A percentile compares a stretch with the other conserved stretches of the same genome.
Evolutionary conservation across 257 asterid genomes (phyloP).

Genomic region (Agastache rugosa): DNA sequence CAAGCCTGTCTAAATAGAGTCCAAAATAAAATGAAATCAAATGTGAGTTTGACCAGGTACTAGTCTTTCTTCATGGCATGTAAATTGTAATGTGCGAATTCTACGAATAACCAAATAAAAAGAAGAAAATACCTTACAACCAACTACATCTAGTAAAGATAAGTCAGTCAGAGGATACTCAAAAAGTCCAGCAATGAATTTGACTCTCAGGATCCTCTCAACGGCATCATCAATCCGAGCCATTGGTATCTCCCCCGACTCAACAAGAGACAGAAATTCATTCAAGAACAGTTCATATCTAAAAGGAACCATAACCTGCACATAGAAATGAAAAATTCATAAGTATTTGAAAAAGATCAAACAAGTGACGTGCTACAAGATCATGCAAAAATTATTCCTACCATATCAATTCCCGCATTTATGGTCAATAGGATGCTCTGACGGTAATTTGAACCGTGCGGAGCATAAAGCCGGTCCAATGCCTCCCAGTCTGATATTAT

Average conservation of each 20-base stretch:
- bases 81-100: conserved; percentile 4
- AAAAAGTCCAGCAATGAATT: conserved; percentile 82
- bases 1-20: not conserved
- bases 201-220: conserved; percentile 90
- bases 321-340: conserved; percentile 30
- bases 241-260: conserved; percentile 87
- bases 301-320: conserved; percentile 98
- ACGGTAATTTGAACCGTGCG: conserved; percentile 71
- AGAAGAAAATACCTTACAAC: conserved; percentile 75
- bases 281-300: conserved; percentile 83
- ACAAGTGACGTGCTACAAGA: conserved; percentile 23
- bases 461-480: conserved; percentile 63
- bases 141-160: conserved; percentile 80
- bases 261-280: conserved; percentile 70
- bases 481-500: conserved; percentile 90
- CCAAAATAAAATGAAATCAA: conserved; percentile 6
- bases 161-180: conserved; percentile 83
- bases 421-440: conserved; percentile 52
- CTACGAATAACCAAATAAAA: conserved; percentile 9
- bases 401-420: conserved; percentile 91
- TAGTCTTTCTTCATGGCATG: conserved; percentile 17
- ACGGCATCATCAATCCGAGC: conserved; percentile 91
- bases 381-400: conserved; percentile 36
- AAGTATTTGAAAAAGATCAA: conserved; percentile 19
- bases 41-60: conserved; percentile 6